A percentile compares a stretch with the other conserved stretches of the same genome.
Conservation (phyloP, 208 protist genomes). For the Tritrichomonas foetus region DNA sequence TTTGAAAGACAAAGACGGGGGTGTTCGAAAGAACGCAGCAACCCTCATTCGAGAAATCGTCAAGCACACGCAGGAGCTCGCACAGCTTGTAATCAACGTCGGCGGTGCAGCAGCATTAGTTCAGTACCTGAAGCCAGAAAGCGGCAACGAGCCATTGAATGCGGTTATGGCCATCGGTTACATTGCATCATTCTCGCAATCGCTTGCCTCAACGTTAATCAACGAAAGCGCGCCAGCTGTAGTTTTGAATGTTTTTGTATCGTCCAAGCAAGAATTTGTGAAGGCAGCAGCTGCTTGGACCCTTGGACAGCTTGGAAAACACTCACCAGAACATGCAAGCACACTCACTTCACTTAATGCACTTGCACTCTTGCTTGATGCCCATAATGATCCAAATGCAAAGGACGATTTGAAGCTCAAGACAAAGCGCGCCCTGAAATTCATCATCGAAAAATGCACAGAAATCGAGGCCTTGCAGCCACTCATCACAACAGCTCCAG, state of each 20-base stretch:
- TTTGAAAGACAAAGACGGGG: constrained; percentile 84
- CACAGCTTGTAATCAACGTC: constrained; percentile 89
- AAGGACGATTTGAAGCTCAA: constrained; percentile 86
- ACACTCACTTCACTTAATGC: constrained; percentile 86
- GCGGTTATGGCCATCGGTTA: constrained; percentile 96
- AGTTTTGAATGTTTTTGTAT: constrained; percentile 76
- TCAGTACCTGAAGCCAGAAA: constrained; percentile 83
- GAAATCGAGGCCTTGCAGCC: constrained; percentile 86
- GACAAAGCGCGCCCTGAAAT: constrained; percentile 85
- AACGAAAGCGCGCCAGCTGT: constrained; percentile 78
- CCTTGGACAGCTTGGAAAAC: constrained; percentile 79
- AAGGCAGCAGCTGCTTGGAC: constrained; percentile 64
- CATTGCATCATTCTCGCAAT: constrained; percentile 91
- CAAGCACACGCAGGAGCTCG: constrained; percentile 94
- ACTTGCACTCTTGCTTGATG: constrained; percentile 77
- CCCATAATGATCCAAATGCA: constrained; percentile 66
- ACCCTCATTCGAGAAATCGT: constrained; percentile 89
- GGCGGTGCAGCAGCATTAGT: constrained; percentile 90
- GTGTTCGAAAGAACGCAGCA: constrained; percentile 88
- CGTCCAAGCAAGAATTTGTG: constrained; percentile 83
- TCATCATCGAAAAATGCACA: constrained; percentile 85
- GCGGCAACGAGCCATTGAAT: constrained; percentile 76
- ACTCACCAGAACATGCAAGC: constrained; percentile 87
- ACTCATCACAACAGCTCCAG: constrained; percentile 80
- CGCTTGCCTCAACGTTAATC: constrained; percentile 85